A percentile compares a stretch with the other conserved stretches of the same genome.
Conservation (phyloP, 192 early-diverging fungal species). For the Coemansia sp. region DNA sequence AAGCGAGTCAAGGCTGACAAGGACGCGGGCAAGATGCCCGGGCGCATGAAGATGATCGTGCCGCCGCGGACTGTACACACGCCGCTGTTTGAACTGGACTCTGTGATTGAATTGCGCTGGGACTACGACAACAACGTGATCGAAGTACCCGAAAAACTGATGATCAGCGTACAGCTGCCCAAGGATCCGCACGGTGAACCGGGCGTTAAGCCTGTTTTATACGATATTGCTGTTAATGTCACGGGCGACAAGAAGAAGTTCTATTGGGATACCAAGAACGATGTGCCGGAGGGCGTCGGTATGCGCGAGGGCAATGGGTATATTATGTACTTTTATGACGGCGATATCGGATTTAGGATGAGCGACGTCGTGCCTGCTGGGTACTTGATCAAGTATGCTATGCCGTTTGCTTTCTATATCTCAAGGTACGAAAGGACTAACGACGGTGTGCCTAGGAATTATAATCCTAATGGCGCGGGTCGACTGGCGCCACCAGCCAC, state of each 20-base stretch:
- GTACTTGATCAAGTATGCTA: slow-evolving; percentile 53
- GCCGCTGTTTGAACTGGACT: slow-evolving; percentile 56
- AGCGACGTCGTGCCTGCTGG: slow-evolving; percentile 54
- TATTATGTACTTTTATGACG: slow-evolving; percentile 56
- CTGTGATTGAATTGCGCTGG: slow-evolving; percentile 53
- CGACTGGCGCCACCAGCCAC: slow-evolving; percentile 21
- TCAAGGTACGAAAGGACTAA: slow-evolving; percentile 53
- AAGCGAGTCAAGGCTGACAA: slow-evolving; percentile 53
- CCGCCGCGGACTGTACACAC: slow-evolving; percentile 55
- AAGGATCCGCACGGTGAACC: slow-evolving; percentile 47
- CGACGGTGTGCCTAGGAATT: slow-evolving; percentile 52
- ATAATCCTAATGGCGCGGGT: slow-evolving; percentile 44
- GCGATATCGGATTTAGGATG: slow-evolving; percentile 55
- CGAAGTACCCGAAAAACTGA: slow-evolving; percentile 53
- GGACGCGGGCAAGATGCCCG: slow-evolving; percentile 48
- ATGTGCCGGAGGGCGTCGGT: slow-evolving; percentile 53
- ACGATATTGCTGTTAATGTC: slow-evolving; percentile 54
- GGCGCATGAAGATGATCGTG: slow-evolving; percentile 55
- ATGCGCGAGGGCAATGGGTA: slow-evolving; percentile 58
- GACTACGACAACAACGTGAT: slow-evolving; percentile 57
- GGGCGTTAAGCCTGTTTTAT: slow-evolving; percentile 42
- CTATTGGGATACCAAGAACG: slow-evolving; percentile 58
- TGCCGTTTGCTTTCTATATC: slow-evolving; percentile 57
- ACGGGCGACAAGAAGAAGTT: slow-evolving; percentile 46
- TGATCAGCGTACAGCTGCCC: slow-evolving; percentile 56